Evolutionary conservation across 1,284 basidiomycete genomes (phyloP).

Genomic region (Boletus semigastroideus): DNA sequence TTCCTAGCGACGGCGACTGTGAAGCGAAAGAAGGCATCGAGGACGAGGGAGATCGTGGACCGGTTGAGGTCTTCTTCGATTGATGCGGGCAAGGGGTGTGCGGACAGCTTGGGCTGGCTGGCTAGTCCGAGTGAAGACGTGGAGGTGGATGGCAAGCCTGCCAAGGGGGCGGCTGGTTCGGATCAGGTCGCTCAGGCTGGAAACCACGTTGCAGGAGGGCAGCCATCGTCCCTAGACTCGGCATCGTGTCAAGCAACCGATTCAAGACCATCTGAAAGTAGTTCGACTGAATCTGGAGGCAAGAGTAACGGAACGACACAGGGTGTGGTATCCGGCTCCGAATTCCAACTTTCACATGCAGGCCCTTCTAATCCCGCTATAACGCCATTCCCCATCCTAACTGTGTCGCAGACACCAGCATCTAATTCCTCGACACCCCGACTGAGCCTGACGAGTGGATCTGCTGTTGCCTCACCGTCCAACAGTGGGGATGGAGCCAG

Average conservation of each 20-base stretch:
- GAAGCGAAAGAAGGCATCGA: slow-evolving; percentile 29
- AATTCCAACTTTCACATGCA: neutral
- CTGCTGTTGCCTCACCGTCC: neutral
- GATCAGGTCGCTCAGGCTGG: slow-evolving; percentile 8
- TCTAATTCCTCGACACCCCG: neutral
- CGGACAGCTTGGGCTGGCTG: slow-evolving; percentile 16
- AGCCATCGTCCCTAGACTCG: slow-evolving; percentile 6
- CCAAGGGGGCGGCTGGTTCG: slow-evolving; percentile 5
- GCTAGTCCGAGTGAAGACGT: slow-evolving; percentile 6
- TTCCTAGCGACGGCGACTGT: slow-evolving; percentile 20
- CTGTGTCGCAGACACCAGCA: slow-evolving; percentile 4
- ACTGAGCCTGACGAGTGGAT: slow-evolving; percentile 1
- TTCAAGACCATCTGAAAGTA: neutral
- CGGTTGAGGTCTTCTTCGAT: slow-evolving; percentile 27
- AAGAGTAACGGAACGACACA: neutral
- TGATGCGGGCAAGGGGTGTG: slow-evolving; percentile 18
- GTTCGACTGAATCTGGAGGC: neutral
- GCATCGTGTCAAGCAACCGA: neutral
- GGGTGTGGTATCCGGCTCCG: neutral
- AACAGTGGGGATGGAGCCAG: slow-evolving; percentile 3
- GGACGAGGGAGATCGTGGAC: slow-evolving; percentile 32
- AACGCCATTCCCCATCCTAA: slow-evolving; percentile 30
- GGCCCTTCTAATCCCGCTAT: neutral
- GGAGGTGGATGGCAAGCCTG: slow-evolving; percentile 8
- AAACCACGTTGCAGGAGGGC: neutral